A percentile compares a stretch with the other conserved stretches of the same genome.
These are phyloP conservation scores for Sphaerostilbella broomeana DNA, from an alignment of 2,329 filamentous ascomycete species.

Conservation along the genomic window DNA sequence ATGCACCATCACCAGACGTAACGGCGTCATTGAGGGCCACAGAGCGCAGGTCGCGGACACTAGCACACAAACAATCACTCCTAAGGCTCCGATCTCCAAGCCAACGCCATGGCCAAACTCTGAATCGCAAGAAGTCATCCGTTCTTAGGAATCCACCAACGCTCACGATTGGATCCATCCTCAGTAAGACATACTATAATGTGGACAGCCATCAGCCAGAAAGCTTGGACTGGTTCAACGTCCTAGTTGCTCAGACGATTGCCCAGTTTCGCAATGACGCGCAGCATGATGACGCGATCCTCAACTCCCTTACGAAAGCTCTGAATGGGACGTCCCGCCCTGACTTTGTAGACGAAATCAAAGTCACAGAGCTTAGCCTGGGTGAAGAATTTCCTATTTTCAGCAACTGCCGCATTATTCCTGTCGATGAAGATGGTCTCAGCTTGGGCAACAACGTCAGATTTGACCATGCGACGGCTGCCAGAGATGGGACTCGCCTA, in stretches of 20 bases:
- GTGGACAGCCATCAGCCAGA: conserved; percentile 93
- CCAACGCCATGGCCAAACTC: conserved; percentile 33
- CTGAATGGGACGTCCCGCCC: conserved; percentile 84
- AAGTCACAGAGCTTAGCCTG: conserved; percentile 85
- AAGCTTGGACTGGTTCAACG: conserved; percentile 98
- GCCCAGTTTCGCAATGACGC: conserved; percentile 92
- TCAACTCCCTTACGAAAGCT: conserved; percentile 75
- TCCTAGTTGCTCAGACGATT: conserved; percentile 91
- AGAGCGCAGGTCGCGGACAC: conserved; percentile 64
- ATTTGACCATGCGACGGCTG: conserved; percentile 47
- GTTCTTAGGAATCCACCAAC: conserved; percentile 66
- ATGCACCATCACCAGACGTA: conserved; percentile 76
- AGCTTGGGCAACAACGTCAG: conserved; percentile 45
- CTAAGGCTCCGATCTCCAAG: conserved; percentile 51
- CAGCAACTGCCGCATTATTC: conserved; percentile 94
- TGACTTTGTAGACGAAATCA: conserved; percentile 88
- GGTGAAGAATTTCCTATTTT: conserved; percentile 98
- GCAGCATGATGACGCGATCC: conserved; percentile 82
- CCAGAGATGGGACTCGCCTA: conserved; percentile 63
- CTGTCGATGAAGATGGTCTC: conserved; percentile 73
- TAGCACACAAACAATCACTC: conserved; percentile 70
- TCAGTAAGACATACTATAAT: conserved; percentile 97
- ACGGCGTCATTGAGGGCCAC: conserved; percentile 70
- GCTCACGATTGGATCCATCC: conserved; percentile 85
- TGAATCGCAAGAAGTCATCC: conserved; percentile 62